Base-by-base conservation (phyloP, 352 stramenopile species). In the Phytophthora capsici region DNA sequence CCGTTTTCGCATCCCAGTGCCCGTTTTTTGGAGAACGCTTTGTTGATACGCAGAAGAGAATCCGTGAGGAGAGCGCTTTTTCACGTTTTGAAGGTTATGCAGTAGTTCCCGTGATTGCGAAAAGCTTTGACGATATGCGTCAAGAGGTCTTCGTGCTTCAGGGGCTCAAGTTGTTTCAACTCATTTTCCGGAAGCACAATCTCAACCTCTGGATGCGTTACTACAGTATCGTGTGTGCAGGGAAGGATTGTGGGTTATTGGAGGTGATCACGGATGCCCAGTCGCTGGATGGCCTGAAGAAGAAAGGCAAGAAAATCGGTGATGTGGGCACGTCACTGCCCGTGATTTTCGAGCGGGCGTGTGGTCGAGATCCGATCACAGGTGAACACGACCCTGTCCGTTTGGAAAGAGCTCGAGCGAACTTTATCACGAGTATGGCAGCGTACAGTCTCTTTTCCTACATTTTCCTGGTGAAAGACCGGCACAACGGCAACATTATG, bases 401-500 rank as follows among this genome's bases (percentile, higher is more conserved):
- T n/a, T 51, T 88, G 7, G 80, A 87, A 55, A 64, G 72, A 17
- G 97, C 97, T 23, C 94, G 98, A 54, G 75, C 75, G 12, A 98
- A 98, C 58, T 99, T 99, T 56, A 90, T 98, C 43, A 80, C 84
- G 44, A 98, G 88, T 68, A 88, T 99, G 66, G 97, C 95, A 5
- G 97, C 90, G 28, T 99, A 99, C 78, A 98, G 88, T 22, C 80
- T 99, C 16, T 95, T 99, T 49, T 98, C 82, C 30, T 99, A 99
- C 65, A 80, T 99, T 1, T 88, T 99, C 32, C 84, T 98, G 22
- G 77, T 99, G 55, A 99, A 99, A 61, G 97, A 99, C 71, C 85
- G 96, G 12, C 97, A 99, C 85, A 99, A 99, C 58, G 97, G 96
- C 19, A 99, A 99, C 75, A 97, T 99, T 43, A 97, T 99, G 81